Conservation (phyloP, 2,329 filamentous ascomycete genomes). For the Aspergillus puulaauensis region DNA sequence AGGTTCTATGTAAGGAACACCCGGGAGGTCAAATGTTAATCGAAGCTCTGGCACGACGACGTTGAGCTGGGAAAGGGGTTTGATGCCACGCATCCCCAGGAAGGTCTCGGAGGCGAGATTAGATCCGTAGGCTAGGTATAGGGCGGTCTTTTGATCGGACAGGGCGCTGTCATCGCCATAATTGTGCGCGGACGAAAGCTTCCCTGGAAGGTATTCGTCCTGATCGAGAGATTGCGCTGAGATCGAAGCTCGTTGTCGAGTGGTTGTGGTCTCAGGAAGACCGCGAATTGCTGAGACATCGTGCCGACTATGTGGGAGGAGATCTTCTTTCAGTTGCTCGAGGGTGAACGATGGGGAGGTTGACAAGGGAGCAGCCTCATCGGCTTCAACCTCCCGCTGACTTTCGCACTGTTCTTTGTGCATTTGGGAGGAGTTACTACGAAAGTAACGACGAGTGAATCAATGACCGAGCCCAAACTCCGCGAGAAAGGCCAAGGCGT, state of each 20-base stretch:
- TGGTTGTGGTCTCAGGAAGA: conserved; percentile 19
- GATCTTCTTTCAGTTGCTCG: conserved; percentile 14
- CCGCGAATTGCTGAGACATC: background rate
- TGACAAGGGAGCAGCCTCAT: background rate
- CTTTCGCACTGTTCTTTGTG: background rate
- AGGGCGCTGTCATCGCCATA: background rate
- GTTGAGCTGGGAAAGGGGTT: conserved; percentile 75
- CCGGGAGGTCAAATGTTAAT: conserved; percentile 82
- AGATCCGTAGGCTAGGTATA: conserved; percentile 89
- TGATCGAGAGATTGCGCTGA: conserved; percentile 25
- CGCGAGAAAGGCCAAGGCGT: background rate
- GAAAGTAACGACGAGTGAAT: background rate
- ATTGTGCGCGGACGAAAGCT: conserved; percentile 8
- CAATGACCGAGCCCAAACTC: background rate
- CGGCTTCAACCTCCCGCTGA: background rate
- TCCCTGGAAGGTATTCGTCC: conserved; percentile 22
- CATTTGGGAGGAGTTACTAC: background rate
- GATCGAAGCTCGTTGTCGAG: conserved; percentile 22
- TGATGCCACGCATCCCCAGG: conserved; percentile 72
- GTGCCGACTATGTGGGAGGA: background rate
- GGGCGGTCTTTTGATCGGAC: conserved; percentile 53
- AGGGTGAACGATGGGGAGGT: conserved; percentile 9
- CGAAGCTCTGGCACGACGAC: conserved; percentile 76
- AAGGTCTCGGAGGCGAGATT: conserved; percentile 83
- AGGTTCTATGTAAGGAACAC: conserved; percentile 82